Evolutionary conservation across 192 early-diverging fungal species (phyloP), one percentile per base, ranked within the genome.

Genomic region (Physocladia obscura): DNA sequence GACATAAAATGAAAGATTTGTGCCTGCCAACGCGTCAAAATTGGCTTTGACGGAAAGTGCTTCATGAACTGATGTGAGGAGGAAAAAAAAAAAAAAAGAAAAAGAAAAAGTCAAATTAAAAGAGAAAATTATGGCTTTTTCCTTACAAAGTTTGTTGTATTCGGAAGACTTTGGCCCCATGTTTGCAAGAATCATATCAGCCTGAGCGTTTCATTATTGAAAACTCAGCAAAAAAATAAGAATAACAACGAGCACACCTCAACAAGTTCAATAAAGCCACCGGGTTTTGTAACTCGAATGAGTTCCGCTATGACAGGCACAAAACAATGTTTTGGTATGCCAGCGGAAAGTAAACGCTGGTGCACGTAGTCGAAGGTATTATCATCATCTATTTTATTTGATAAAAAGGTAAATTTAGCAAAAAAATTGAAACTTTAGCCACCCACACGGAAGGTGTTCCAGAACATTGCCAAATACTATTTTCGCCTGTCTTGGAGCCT

Each of bases 341-440:
- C 74, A 34, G 69, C 37, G 35, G 69, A 57, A 52, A 83, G 54
- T 47, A 78, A 73, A 2, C 82, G 75, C 44, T 77, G 68, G 50
- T 80, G 75, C 17, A 80, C 76, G 61, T 71, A 83, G 34, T 83
- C 81, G 52, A 83, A 83, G n/a, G 78, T 72, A 58, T 82, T 75
- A 48, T 83, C 81, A 26, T 59, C 57, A 35, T 36, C 57, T 59
- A 35, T 15, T 22, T 15, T 27, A 19, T 8, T 51, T 15, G 49
- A 54, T 15, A n/a, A 48, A 55, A 29, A 26, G 2, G 22, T 29
- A 55, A 26, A 13, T 29, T 35, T 19, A 59, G 24, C 57, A 31
- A 5, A 17, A 59, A 19, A n/a, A 19, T 59, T 36, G 8, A n/a
- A 59, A 36, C 31, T n/a, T 15, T 35, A 59, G 24, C 1, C 24